Evolutionary conservation across 116 monocot species (phyloP).

Genomic region (Phalaenopsis hybrid): DNA sequence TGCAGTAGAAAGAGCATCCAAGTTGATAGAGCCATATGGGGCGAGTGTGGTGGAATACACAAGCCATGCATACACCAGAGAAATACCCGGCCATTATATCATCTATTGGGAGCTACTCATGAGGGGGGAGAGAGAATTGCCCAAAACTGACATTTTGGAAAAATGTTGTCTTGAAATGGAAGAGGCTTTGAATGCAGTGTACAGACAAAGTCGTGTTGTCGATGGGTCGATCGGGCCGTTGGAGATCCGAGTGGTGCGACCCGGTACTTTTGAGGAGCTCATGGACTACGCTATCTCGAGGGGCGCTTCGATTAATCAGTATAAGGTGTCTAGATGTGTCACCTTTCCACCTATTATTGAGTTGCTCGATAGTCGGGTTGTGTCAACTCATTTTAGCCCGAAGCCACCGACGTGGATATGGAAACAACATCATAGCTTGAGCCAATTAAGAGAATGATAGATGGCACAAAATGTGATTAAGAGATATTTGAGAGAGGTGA

Average conservation of each 20-base stretch:
- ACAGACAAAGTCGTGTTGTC: background rate
- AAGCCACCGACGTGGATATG: constrained; percentile 2
- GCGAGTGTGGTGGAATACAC: constrained; percentile 38
- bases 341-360: constrained; percentile 9
- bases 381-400: constrained; percentile 18
- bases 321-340: constrained; percentile 22
- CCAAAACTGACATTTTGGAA: constrained; percentile 17
- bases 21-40: constrained; percentile 30
- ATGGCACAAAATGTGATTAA: no score
- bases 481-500: no score
- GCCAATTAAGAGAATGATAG: no score
- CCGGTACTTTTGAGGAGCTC: constrained; percentile 20
- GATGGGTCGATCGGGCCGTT: constrained; percentile 22
- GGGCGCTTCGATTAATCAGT: constrained; percentile 24
- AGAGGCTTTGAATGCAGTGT: constrained; percentile 21
- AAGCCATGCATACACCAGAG: constrained; percentile 25
- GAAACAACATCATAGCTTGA: background rate
- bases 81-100: constrained; percentile 44
- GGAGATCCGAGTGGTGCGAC: constrained; percentile 20
- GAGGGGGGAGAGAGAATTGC: constrained; percentile 5
- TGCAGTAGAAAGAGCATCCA: constrained; percentile 52
- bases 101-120: constrained; percentile 36
- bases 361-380: constrained; percentile 17
- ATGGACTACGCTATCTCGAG: constrained; percentile 14
- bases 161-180: constrained; percentile 48